These are phyloP conservation scores for Emmonsiellopsis sp. DNA, from an alignment of 2,329 filamentous ascomycete species.

Conservation along the genomic window DNA sequence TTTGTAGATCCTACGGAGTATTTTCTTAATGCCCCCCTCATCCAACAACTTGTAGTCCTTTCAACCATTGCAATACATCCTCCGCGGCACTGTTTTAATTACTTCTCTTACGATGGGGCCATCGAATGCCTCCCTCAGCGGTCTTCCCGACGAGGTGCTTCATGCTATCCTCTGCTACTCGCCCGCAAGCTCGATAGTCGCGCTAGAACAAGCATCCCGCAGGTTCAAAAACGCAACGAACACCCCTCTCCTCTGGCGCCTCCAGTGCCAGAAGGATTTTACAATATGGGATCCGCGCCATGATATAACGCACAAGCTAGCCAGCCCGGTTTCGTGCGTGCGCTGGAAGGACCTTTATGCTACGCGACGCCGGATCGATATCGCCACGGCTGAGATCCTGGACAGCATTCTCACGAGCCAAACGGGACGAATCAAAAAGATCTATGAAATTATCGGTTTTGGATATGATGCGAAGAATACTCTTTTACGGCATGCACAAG, in stretches of 20 bases:
- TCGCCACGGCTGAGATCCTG: conserved; percentile 46
- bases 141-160: conserved; percentile 75
- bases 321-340: conserved; percentile 44
- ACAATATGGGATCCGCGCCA: conserved; percentile 65
- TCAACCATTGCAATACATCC: neutral
- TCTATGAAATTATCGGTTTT: conserved; percentile 59
- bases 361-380: conserved; percentile 46
- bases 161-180: conserved; percentile 64
- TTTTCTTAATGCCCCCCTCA: no score
- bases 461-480: conserved; percentile 88
- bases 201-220: conserved; percentile 52
- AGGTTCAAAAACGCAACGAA: conserved; percentile 58
- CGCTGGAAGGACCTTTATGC: conserved; percentile 68
- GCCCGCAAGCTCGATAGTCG: conserved; percentile 41
- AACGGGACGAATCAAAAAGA: conserved; percentile 58
- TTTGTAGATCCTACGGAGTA: no score
- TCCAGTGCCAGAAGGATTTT: conserved; percentile 62
- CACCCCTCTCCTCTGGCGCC: conserved; percentile 70
- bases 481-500: conserved; percentile 57
- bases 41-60: neutral
- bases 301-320: conserved; percentile 49
- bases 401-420: conserved; percentile 63
- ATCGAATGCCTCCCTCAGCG: conserved; percentile 5
- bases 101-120: neutral
- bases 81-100: neutral